Evolutionary conservation across 345 rosid species (phyloP).

Genomic region (Eucalyptus camaldulensis): DNA sequence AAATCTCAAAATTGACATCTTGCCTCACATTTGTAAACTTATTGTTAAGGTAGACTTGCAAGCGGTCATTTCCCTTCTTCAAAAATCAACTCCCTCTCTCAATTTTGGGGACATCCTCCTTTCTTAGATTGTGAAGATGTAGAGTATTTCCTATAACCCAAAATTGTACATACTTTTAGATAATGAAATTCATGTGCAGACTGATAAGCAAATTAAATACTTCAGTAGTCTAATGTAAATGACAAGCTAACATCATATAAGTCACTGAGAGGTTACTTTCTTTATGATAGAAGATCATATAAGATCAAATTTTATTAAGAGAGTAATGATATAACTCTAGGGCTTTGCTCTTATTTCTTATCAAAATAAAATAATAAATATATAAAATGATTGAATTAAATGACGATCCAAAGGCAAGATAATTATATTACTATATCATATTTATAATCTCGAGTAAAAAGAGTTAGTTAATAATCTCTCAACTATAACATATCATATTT

Average conservation of each 20-base stretch:
- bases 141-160: not conserved
- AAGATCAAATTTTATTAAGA: fast-evolving
- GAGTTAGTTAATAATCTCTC: not conserved
- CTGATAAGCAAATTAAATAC: too few relatives aligned
- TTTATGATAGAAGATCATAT: not conserved
- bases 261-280: fast-evolving
- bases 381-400: not conserved
- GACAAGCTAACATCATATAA: fast-evolving
- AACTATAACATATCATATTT: not conserved
- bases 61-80: not conserved
- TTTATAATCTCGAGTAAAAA: not conserved
- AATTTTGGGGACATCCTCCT: fast-evolving
- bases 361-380: too few relatives aligned
- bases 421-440: not conserved
- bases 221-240: fast-evolving
- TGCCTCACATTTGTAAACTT: not conserved
- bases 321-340: too few relatives aligned
- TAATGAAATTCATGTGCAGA: not conserved
- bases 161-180: not conserved
- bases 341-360: not conserved
- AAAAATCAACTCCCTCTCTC: not conserved
- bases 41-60: not conserved
- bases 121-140: not conserved
- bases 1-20: not conserved
- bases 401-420: not conserved